Evolutionary conservation across 768 basidiomycete species (phyloP).

Genomic region (Boletus coccyginus): DNA sequence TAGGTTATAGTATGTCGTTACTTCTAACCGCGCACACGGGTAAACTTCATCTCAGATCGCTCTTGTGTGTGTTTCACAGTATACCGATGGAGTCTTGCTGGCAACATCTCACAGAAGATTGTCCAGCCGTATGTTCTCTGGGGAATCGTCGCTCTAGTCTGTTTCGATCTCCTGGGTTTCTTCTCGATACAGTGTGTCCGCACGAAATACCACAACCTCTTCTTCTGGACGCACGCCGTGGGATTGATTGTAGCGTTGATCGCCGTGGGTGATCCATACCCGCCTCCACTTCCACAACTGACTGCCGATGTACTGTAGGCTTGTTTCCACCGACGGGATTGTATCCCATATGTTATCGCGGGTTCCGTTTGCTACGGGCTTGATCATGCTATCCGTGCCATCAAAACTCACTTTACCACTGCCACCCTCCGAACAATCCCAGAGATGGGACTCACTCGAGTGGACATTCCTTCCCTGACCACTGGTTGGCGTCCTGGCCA

Average conservation of each 20-base stretch:
- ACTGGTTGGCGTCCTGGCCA: slow-evolving; percentile 86
- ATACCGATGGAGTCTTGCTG: slow-evolving; percentile 50
- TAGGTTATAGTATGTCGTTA: slow-evolving; percentile 49
- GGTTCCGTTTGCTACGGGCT: slow-evolving; percentile 49
- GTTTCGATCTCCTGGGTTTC: slow-evolving; percentile 56
- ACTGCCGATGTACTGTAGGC: slow-evolving; percentile 22
- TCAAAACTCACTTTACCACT: slow-evolving; percentile 60
- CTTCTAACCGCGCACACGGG: not conserved
- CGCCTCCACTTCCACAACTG: not conserved
- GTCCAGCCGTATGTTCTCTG: slow-evolving; percentile 38
- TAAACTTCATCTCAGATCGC: not conserved
- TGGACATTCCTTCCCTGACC: slow-evolving; percentile 60
- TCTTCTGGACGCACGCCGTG: slow-evolving; percentile 57
- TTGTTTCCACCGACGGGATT: slow-evolving; percentile 50
- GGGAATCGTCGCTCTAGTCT: slow-evolving; percentile 52
- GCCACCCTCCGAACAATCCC: slow-evolving; percentile 62
- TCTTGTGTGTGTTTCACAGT: slow-evolving; percentile 36
- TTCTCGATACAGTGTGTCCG: slow-evolving; percentile 60
- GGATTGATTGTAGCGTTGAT: slow-evolving; percentile 53
- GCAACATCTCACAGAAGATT: slow-evolving; percentile 37
- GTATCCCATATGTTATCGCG: slow-evolving; percentile 56
- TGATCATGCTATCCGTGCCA: slow-evolving; percentile 55
- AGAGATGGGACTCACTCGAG: slow-evolving; percentile 57
- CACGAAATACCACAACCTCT: slow-evolving; percentile 59
- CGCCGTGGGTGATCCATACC: slow-evolving; percentile 41